Percentiles rank a stretch among this genome's conserved stretches.
These are phyloP conservation scores for Termitomyces sp. DNA, from an alignment of 768 basidiomycete species.

Conservation along the genomic window DNA sequence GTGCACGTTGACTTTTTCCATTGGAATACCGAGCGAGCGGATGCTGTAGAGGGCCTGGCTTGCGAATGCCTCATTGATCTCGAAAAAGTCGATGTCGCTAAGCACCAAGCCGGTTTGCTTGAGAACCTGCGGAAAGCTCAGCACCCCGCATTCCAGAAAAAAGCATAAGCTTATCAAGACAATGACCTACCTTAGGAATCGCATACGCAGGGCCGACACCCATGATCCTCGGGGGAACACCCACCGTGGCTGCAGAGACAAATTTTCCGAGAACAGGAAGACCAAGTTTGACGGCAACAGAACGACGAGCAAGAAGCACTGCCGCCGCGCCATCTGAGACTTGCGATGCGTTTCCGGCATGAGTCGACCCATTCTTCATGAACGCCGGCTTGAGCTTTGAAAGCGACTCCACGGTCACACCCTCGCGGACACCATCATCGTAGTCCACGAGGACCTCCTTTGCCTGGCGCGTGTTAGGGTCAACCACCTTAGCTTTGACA, in stretches of 20 bases:
- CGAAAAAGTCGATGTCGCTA: slow-evolving; percentile 83
- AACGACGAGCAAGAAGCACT: slow-evolving; percentile 77
- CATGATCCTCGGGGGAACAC: slow-evolving; percentile 90
- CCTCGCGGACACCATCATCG: slow-evolving; percentile 86
- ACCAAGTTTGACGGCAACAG: slow-evolving; percentile 74
- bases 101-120: slow-evolving; percentile 57
- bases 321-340: slow-evolving; percentile 93
- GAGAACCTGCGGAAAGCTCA: slow-evolving; percentile 32
- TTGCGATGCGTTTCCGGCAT: slow-evolving; percentile 86
- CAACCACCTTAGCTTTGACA: slow-evolving; percentile 61
- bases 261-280: slow-evolving; percentile 87
- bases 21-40: slow-evolving; percentile 63
- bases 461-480: slow-evolving; percentile 72
- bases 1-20: slow-evolving; percentile 77
- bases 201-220: slow-evolving; percentile 91
- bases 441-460: slow-evolving; percentile 63
- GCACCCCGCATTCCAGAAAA: neutral
- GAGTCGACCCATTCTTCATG: slow-evolving; percentile 66
- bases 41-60: slow-evolving; percentile 75
- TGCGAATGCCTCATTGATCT: slow-evolving; percentile 92
- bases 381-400: slow-evolving; percentile 87
- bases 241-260: slow-evolving; percentile 61
- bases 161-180: neutral
- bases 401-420: slow-evolving; percentile 75
- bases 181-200: slow-evolving; percentile 50